phyloP scores from a whole-genome alignment of 2,329 filamentous ascomycete species.

The Rutstroemia sp. region DNA sequence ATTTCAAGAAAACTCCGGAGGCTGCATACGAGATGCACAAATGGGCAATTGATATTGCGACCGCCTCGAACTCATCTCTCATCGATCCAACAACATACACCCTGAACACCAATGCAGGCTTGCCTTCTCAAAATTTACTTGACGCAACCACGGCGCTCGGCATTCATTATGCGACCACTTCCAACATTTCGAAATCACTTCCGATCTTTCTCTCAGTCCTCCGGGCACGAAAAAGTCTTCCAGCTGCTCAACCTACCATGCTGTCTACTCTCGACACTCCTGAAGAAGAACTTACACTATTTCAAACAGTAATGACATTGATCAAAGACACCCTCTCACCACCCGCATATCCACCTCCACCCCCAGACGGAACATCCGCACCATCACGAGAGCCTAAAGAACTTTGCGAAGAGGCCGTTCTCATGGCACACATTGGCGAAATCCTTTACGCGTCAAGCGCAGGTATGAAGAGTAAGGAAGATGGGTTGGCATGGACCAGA shows the following conservation, averaged over 20 bases:
- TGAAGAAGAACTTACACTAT: conserved; percentile 16
- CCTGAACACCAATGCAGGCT: conserved; percentile 49
- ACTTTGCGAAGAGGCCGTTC: conserved; percentile 74
- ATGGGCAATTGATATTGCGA: conserved; percentile 70
- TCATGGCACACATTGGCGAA: conserved; percentile 89
- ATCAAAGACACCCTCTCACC: conserved; percentile 32
- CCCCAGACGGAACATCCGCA: conserved; percentile 59
- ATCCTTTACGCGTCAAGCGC: conserved; percentile 68
- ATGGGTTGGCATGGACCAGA: conserved; percentile 81
- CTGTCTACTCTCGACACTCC: conserved; percentile 10
- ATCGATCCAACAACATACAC: conserved; percentile 58
- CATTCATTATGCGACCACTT: conserved; percentile 65
- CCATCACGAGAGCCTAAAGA: conserved; percentile 58
- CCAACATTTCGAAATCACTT: conserved; percentile 61
- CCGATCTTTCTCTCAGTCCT: conserved; percentile 82
- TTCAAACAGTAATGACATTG: conserved; percentile 24
- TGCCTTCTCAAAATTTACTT: conserved; percentile 66
- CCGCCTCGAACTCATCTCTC: conserved; percentile 39
- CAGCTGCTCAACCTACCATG: conserved; percentile 28
- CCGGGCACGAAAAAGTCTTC: conserved; percentile 62
- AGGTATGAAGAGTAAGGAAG: conserved; percentile 41
- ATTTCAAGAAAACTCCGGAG: conserved; percentile 61
- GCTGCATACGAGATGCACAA: conserved; percentile 66
- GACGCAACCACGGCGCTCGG: conserved; percentile 69
- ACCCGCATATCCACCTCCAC: conserved; percentile 63